Conservation (phyloP, 2,329 filamentous ascomycete species). For the Triangularia setosa region DNA sequence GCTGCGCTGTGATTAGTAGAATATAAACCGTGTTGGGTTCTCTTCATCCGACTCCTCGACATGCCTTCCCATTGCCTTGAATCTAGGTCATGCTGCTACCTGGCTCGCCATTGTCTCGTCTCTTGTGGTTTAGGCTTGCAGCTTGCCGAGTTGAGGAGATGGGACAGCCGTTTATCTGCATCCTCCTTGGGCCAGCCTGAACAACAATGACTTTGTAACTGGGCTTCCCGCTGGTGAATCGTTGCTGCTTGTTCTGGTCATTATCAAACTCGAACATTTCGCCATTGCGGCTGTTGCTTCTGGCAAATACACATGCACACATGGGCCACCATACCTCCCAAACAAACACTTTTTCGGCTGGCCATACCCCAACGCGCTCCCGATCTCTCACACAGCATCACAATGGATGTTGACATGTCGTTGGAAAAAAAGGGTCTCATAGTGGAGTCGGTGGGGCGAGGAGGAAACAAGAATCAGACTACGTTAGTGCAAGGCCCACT, state of each 20-base stretch:
- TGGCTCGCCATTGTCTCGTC: too few species aligned
- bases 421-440: background rate
- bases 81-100: background rate
- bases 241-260: too few species aligned
- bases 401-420: background rate
- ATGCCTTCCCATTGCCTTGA: background rate
- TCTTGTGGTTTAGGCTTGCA: too few species aligned
- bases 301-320: background rate
- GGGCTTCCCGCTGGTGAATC: too few species aligned
- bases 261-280: too few species aligned
- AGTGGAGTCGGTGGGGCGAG: background rate
- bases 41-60: background rate
- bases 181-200: too few species aligned
- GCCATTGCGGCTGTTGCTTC: background rate
- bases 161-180: too few species aligned
- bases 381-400: background rate
- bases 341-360: background rate
- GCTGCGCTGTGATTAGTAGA: background rate
- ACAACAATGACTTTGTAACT: too few species aligned
- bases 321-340: background rate
- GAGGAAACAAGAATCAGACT: background rate
- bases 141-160: too few species aligned
- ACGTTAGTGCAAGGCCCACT: background rate
- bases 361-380: background rate
- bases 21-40: constrained; percentile 1